Base-by-base conservation (phyloP, 176 grass and related monocot species). In the Luzula sylvatica region DNA sequence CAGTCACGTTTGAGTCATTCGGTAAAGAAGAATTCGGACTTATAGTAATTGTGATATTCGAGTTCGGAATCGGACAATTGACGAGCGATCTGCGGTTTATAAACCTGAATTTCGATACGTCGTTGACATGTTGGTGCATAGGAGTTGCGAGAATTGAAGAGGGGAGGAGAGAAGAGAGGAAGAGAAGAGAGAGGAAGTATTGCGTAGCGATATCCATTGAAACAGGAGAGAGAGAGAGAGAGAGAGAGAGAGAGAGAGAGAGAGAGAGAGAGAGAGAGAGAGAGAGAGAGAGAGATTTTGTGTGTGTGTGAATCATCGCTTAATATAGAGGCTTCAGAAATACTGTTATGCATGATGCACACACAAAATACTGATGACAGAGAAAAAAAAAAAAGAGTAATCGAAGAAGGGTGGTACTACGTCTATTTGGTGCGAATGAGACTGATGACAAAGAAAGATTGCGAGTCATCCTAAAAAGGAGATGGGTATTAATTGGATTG, bases 101-200 rank as follows among this genome's bases (percentile, higher is more conserved):
- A 53, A 77, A 59, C 67, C 87, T 58, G 62, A 94, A 94, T 76
- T 94, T 72, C 23, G 87, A 87, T 70, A 79, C 78, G 15, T 66
- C 74, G 3, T 50, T 53, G 78, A 65, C 69, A 16, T 3, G 40
- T 8, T 44, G 64, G 68, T 51, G 25, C 2, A 1, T n/a, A 39
- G 18, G 7, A 23, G 26, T 1, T 15, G 1, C 23, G 38, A 45
- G 28, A 40, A 46, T 50, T 53, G 46, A 51, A 7, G 46, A 12
- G 7, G 12, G 20, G 12, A 22, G 8, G 53, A 46, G 53, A 39
- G 50, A 43, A 8, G 28, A 35, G 30, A 11, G 7, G 22, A 3
- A 29, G 27, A 40, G 3, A 1, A 19, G 28, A 18, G 4, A 28
- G 42, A 3, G 17, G 4, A 39, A 41, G 42, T 38, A 42, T 46